Conservation (phyloP, 2,329 filamentous ascomycete species). For the Coniella lustricola region DNA sequence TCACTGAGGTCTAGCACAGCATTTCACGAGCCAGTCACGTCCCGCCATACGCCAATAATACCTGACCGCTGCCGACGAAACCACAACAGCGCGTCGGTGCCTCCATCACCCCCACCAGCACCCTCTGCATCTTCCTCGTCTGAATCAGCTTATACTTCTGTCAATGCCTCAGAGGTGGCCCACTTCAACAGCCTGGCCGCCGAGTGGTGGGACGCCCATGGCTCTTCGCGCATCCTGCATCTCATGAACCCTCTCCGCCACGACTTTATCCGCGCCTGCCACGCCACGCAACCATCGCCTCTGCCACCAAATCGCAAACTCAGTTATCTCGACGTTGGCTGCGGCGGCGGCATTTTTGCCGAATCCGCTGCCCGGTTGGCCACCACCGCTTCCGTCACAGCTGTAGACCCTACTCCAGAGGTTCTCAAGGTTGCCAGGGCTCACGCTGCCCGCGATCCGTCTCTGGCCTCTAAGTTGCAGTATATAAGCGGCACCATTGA, state of each 20-base stretch:
- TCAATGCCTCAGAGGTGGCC: conserved; percentile 82
- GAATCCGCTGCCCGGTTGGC: conserved; percentile 71
- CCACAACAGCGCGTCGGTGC: background rate
- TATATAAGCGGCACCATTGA: conserved; percentile 79
- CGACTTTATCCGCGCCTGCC: conserved; percentile 76
- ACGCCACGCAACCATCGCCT: conserved; percentile 42
- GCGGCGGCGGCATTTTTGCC: conserved; percentile 93
- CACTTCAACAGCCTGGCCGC: conserved; percentile 93
- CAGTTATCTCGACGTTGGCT: conserved; percentile 84
- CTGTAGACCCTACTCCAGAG: conserved; percentile 69
- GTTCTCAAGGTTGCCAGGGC: conserved; percentile 68
- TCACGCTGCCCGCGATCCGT: conserved; percentile 70
- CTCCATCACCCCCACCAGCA: background rate
- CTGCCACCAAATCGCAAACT: conserved; percentile 35
- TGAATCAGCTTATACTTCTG: conserved; percentile 49
- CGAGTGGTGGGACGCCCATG: conserved; percentile 95
- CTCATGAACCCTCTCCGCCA: conserved; percentile 97
- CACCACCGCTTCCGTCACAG: conserved; percentile 58
- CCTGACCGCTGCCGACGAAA: background rate
- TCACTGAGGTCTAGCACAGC: no score
- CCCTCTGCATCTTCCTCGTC: conserved; percentile 6
- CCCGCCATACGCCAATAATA: conserved; percentile 6
- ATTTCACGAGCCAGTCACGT: background rate
- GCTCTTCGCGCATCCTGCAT: conserved; percentile 84
- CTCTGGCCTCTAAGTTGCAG: conserved; percentile 53